Conservation (phyloP, 2,329 filamentous ascomycete genomes). For the Elsinoe batatas region DNA sequence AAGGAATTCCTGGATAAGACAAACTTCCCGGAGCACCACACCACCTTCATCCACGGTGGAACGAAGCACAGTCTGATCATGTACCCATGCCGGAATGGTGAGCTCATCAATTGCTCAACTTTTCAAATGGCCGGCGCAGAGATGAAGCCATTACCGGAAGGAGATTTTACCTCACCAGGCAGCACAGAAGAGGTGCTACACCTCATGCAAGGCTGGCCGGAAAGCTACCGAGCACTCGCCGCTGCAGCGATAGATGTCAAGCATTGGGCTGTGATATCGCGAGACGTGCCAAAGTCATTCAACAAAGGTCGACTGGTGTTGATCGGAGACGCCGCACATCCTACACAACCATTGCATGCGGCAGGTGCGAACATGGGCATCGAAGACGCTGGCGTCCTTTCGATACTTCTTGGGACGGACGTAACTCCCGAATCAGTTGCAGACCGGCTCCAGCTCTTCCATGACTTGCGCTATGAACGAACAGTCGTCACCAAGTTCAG, state of each 20-base stretch:
- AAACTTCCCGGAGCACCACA: constrained; percentile 1
- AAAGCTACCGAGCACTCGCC: neutral
- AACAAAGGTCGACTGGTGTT: constrained; percentile 25
- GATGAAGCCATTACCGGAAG: constrained; percentile 4
- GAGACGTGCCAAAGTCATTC: constrained; percentile 17
- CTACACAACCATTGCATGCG: constrained; percentile 29
- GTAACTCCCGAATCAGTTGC: neutral
- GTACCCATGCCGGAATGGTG: constrained; percentile 4
- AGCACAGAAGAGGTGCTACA: constrained; percentile 8
- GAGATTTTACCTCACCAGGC: neutral
- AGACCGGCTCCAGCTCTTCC: constrained; percentile 1
- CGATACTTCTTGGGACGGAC: neutral
- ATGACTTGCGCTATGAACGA: neutral
- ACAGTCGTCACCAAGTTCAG: constrained; percentile 5
- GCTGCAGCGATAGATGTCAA: constrained; percentile 6
- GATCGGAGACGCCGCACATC: constrained; percentile 30
- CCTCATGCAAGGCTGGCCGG: constrained; percentile 5
- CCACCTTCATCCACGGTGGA: neutral
- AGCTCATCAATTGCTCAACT: constrained; percentile 12
- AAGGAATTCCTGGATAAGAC: neutral
- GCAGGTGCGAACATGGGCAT: constrained; percentile 13
- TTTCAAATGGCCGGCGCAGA: constrained; percentile 3
- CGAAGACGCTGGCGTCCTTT: constrained; percentile 12
- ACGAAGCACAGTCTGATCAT: constrained; percentile 8
- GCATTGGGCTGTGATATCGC: constrained; percentile 5